Percentiles rank a stretch among this genome's conserved stretches.
phyloP scores from a whole-genome alignment of 2,329 filamentous ascomycete genomes.

The Didymella arachidicola region DNA sequence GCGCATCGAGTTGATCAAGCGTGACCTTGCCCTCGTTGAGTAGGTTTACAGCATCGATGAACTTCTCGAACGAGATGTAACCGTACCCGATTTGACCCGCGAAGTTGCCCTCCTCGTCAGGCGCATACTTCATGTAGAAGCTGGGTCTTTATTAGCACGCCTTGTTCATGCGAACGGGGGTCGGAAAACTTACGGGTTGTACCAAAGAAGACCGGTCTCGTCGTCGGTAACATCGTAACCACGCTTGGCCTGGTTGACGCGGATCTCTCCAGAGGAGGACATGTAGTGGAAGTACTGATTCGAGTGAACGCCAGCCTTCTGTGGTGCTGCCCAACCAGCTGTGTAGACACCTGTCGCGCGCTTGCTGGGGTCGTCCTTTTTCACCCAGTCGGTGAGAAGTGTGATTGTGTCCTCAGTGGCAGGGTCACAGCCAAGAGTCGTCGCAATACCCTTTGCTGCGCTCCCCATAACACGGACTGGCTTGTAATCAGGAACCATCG shows the following conservation, averaged over 20 bases:
- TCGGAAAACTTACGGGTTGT: constrained; percentile 71
- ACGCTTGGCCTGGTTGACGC: constrained; percentile 90
- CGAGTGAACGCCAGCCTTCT: constrained; percentile 91
- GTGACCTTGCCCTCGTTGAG: constrained; percentile 77
- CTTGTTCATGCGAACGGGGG: background rate
- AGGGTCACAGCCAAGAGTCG: constrained; percentile 76
- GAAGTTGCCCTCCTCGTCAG: constrained; percentile 95
- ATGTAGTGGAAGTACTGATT: constrained; percentile 98
- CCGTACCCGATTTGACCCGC: constrained; percentile 90
- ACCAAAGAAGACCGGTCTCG: constrained; percentile 75
- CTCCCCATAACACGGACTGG: constrained; percentile 82
- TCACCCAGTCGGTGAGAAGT: constrained; percentile 86
- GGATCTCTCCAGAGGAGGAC: constrained; percentile 81
- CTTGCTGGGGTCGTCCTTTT: constrained; percentile 72
- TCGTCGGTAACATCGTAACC: constrained; percentile 96
- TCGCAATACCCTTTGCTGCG: constrained; percentile 79
- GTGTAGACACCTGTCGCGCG: constrained; percentile 90
- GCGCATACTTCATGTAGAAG: constrained; percentile 94
- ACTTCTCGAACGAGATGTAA: constrained; percentile 95
- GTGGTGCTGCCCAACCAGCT: constrained; percentile 91
- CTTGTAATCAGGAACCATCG: constrained; percentile 83
- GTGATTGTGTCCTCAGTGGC: constrained; percentile 94
- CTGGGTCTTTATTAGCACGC: constrained; percentile 40
- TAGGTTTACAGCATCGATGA: constrained; percentile 83
- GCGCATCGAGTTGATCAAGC: constrained; percentile 77